phyloP scores from a whole-genome alignment of 176 grass and related monocot genomes.

The Chrysopogon serrulatus region DNA sequence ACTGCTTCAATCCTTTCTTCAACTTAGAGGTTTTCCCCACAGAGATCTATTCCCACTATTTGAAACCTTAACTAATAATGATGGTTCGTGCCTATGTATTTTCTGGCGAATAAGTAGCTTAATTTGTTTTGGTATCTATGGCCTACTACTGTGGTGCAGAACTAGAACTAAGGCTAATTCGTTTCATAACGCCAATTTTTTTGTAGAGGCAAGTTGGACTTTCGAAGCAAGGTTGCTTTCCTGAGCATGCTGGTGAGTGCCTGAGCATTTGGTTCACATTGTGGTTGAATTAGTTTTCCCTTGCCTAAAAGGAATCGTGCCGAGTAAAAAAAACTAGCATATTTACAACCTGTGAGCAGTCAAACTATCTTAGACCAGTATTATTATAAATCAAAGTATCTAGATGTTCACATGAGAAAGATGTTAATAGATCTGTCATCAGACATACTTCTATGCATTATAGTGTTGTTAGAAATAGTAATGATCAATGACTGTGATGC shows the following conservation, averaged over 20 bases:
- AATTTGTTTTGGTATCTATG: background rate
- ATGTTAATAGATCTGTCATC: background rate
- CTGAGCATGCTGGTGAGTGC: slow-evolving; percentile 44
- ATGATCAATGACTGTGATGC: background rate
- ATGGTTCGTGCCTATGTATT: background rate
- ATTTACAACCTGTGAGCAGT: background rate
- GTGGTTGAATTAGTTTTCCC: background rate
- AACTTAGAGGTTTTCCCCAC: background rate
- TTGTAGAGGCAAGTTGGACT: slow-evolving; percentile 64
- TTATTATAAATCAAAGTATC: background rate
- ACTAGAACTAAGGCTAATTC: slow-evolving; percentile 7
- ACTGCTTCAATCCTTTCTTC: slow-evolving; percentile 4
- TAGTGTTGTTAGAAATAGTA: background rate
- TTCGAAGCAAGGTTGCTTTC: slow-evolving; percentile 44
- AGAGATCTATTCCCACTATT: background rate
- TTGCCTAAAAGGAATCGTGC: background rate
- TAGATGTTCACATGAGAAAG: background rate
- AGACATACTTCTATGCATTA: background rate
- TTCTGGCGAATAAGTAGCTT: slow-evolving; percentile 10
- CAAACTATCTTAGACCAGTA: background rate
- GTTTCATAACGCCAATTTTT: slow-evolving; percentile 16
- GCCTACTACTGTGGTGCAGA: background rate
- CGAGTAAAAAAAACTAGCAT: background rate
- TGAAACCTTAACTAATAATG: background rate
- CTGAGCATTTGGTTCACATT: slow-evolving; percentile 17